Base-by-base conservation (phyloP, 495 filamentous ascomycete species). In the Aspergillus saccharolyticus region DNA sequence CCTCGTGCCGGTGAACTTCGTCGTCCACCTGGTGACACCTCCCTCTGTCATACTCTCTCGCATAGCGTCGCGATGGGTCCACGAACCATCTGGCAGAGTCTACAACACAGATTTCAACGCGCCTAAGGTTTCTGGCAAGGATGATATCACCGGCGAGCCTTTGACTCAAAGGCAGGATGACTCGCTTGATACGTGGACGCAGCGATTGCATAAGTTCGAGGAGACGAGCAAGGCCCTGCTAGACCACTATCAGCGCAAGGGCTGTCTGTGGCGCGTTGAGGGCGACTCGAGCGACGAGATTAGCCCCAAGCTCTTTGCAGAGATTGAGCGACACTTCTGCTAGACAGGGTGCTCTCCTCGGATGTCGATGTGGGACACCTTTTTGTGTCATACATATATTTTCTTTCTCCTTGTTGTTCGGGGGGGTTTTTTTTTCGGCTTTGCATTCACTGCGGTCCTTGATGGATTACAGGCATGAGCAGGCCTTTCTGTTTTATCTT, bases 271-370 rank as follows among this genome's bases (percentile, higher is more conserved):
- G 89, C 87, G 85, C 28, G 91, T 97, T 3, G 73, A 88, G 60
- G 94, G 94, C 9, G 83, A 93, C 64, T 89, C 85, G 61, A 95
- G 89, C 61, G 88, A 98, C 70, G 93, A 97, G 79, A 98, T 98
- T 53, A 91, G 81, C 17, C 94, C 94, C 8, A 83, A 89, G 73
- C 72, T 98, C 14, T 85, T 89, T 63, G 75, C 78, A 9, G 93
- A 96, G 72, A 85, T 98, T 66, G 85, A 87, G 71, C 80, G 74
- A 55, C 77, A 86, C 55, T 98, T 98, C 78, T 80, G 77, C 68
- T 76, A 60, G 55, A 47, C n/a, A 20, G 19, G 15, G 48, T 21
- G 52, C 58, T 55, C 49, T 43, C 65, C 45, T 59, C 59, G 58
- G 58, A 61, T 70, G 65, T 59, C 59, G 24, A 60, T 54, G 25